Evolutionary conservation across 352 stramenopile genomes (phyloP), one percentile per base, ranked within the genome.

Genomic region (Globisporangium sylvaticum): DNA sequence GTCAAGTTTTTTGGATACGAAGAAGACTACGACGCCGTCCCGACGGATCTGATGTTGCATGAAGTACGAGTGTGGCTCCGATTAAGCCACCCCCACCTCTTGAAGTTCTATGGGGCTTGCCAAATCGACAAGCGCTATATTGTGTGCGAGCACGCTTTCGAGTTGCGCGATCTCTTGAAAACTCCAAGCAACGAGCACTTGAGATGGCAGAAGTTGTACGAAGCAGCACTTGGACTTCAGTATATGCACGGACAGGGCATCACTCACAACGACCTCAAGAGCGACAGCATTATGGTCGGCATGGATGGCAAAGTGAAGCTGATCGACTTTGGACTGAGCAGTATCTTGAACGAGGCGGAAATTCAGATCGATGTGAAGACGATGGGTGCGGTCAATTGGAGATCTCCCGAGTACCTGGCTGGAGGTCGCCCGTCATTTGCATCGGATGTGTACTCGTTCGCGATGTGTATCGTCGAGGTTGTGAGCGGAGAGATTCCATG

Each of bases 191-290:
- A 61, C 31, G 18, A 29, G 2, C 8, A 22, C 1, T 1, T 48
- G 2, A 12, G 22, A 18, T 61, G 55, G 55, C 6, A 48, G 31
- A 61, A 61, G 31, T 1, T 61, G 31, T 48, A 61, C 14, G 55
- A 61, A 61, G 55, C 31, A 1, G 55, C 55, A 4, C 55, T 61
- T 4, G 55, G 55, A n/a, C 55, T 61, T 3, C 8, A 61, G 29
- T 42, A 61, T 31, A 18, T 61, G 18, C 55, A 61, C 20, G 34
- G 9, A 15, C 34, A 42, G 34, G 15, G 15, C 10, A 15, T 42
- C 34, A 4, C 34, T 1, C 34, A 39, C 8, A 39, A 39, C 9
- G 34, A 58, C 10, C 9, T 58, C 14, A 58, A 8, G n/a, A 37
- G 52, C 18, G 24, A 24, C 25, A 58, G 39, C 31, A 58, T 58